Percentiles rank a stretch among this genome's conserved stretches.
Evolutionary conservation across 768 basidiomycete genomes (phyloP).

Genomic region (Mycena epipterygia): DNA sequence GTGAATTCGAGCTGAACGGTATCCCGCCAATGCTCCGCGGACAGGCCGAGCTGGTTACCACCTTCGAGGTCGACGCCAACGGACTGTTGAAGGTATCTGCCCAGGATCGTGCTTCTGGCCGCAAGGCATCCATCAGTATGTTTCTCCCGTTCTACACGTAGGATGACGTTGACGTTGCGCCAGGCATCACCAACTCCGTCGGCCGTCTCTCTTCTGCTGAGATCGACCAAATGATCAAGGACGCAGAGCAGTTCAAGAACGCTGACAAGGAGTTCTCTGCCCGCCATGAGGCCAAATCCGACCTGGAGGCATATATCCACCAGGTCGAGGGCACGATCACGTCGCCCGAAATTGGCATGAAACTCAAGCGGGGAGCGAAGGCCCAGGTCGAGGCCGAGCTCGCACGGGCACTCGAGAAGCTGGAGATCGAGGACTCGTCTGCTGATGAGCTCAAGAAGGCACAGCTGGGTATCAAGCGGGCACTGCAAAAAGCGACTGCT

Average conservation of each 20-base stretch:
- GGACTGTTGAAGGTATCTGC: conserved; percentile 99
- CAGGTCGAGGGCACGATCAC: conserved; percentile 97
- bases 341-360: conserved; percentile 96
- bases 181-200: conserved; percentile 98
- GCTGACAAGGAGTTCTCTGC: conserved; percentile 99
- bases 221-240: conserved; percentile 99
- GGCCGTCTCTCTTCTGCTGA: conserved; percentile 97
- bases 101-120: conserved; percentile 97
- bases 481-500: conserved; percentile 97
- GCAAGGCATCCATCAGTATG: conserved; percentile 97
- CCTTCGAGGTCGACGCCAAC: conserved; percentile 99
- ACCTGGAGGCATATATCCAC: conserved; percentile 98
- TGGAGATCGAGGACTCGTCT: conserved; percentile 96
- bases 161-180: conserved; percentile 27
- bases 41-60: conserved; percentile 99
- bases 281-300: conserved; percentile 97
- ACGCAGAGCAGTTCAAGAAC: conserved; percentile 97
- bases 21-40: conserved; percentile 99
- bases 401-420: conserved; percentile 96
- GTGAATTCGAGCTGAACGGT: conserved; percentile 99
- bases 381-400: conserved; percentile 96
- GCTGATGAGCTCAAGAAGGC: conserved; percentile 97
- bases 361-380: conserved; percentile 98
- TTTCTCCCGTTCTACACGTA: conserved; percentile 33
- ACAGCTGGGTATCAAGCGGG: conserved; percentile 95